Base-by-base conservation (phyloP, 371 early-diverging fungal genomes). In the Batrachochytrium dendrobatidis region DNA sequence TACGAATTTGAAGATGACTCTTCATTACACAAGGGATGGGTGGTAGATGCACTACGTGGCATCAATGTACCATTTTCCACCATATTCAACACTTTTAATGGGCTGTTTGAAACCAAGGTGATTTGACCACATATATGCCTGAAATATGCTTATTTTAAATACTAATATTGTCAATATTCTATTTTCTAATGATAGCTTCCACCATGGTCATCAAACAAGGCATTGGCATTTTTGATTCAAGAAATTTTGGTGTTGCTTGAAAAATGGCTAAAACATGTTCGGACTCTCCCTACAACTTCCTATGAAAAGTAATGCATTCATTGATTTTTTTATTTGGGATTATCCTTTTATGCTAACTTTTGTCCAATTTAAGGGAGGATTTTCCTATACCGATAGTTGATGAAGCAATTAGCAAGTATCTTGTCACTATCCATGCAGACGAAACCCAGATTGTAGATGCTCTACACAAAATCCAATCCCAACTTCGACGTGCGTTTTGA, bases 61-160 rank as follows among this genome's bases (percentile, higher is more conserved):
- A 33, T 68, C 43, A 58, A 59, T 18, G 59, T 69, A n/a, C 58
- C 74, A 17, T 66, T 39, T 31, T 18, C 45, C 22, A 50, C 55
- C 39, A 31, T 76, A 45, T 74, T 73, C 53, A 62, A 64, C 44
- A 57, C 63, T 17, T 76, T 64, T 53, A 66, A 70, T 49, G 61
- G 64, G 28, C 55, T 76, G 52, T 70, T 64, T 43, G 74, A 74
- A 31, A 52, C 68, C 15, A 69, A 63, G 66, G 71, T 75, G 24
- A 18, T 31, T 30, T 18, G 28, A 10, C 50, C 31, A 31, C 25
- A 44, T 56, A 26, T 29, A 50, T 35, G 20, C 32, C 12, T 24
- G 0, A 20, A 17, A 33, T 58, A 28, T 35, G 35, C n/a, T 29
- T 3, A 0, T 22, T 58, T 25, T 28, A 26, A 51, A n/a, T 60